A percentile compares a stretch with the other conserved stretches of the same genome.
Conservation (phyloP, 129 eudicot species). For the Tagetes erecta region DNA sequence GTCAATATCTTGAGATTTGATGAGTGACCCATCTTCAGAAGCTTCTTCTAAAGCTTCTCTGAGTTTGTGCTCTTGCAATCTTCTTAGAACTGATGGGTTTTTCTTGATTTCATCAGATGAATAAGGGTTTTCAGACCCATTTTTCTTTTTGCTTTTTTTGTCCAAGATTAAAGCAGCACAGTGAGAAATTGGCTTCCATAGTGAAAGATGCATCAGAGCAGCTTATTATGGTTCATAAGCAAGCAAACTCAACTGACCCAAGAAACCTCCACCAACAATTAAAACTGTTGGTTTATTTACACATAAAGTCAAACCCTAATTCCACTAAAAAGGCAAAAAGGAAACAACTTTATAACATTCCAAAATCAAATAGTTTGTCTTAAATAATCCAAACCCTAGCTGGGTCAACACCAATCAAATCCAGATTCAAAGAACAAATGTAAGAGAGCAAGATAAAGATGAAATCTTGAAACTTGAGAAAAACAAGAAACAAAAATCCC, state of each 20-base stretch:
- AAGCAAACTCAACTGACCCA: conserved; percentile 26
- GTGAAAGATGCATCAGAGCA: conserved; percentile 91
- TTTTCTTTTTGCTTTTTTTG: conserved; percentile 77
- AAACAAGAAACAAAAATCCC: conserved; percentile 31
- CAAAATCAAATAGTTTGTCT: conserved; percentile 49
- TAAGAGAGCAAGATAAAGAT: conserved; percentile 20
- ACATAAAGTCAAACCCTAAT: conserved; percentile 44
- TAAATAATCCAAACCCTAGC: conserved; percentile 42
- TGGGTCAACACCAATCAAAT: conserved; percentile 24
- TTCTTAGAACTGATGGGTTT: conserved; percentile 71
- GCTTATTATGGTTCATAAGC: conserved; percentile 35
- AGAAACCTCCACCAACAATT: conserved; percentile 13
- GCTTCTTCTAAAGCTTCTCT: conserved; percentile 99
- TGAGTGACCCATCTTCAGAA: conserved; percentile 94
- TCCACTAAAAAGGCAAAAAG: conserved; percentile 48
- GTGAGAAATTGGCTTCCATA: conserved; percentile 98
- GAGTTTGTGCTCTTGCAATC: conserved; percentile 84
- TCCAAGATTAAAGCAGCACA: conserved; percentile 84
- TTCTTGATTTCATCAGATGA: conserved; percentile 55
- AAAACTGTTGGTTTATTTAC: conserved; percentile 41
- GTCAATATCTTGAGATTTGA: conserved; percentile 78
- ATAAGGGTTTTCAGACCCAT: conserved; percentile 51
- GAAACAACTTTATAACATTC: conserved; percentile 52
- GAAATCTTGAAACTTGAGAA: conserved; percentile 29
- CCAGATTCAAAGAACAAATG: conserved; percentile 22